Conservation (phyloP, 2,329 filamentous ascomycete genomes). For the Venturia carpophila region DNA sequence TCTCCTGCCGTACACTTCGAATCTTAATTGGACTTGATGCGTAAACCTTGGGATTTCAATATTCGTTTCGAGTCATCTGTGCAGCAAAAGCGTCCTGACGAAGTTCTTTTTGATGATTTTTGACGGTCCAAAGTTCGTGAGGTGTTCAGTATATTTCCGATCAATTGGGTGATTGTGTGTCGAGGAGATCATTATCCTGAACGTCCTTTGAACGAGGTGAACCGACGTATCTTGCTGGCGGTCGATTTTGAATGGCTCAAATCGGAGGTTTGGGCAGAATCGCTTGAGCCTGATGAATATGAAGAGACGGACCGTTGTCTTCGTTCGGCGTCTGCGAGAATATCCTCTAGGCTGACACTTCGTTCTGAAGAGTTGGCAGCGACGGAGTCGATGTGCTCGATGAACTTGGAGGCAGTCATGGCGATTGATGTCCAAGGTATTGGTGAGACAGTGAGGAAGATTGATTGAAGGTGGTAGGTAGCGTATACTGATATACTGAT, state of each 20-base stretch:
- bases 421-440: neutral
- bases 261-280: neutral
- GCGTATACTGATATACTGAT: neutral
- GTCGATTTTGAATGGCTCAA: neutral
- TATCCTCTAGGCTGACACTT: slow-evolving; percentile 31
- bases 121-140: neutral
- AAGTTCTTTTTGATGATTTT: neutral
- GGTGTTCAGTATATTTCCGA: neutral
- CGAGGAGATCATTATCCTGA: neutral
- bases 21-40: neutral
- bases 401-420: slow-evolving; percentile 29
- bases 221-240: neutral
- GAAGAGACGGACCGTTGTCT: slow-evolving; percentile 23
- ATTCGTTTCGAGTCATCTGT: neutral
- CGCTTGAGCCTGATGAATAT: slow-evolving; percentile 3
- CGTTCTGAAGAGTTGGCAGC: slow-evolving; percentile 26
- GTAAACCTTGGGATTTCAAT: neutral
- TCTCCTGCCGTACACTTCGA: neutral
- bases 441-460: neutral
- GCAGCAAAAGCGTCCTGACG: neutral
- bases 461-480: neutral
- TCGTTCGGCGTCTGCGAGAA: slow-evolving; percentile 29
- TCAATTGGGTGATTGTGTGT: neutral
- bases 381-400: slow-evolving; percentile 29
- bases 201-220: neutral